Percentiles rank a stretch among this genome's conserved stretches.
phyloP scores from a whole-genome alignment of 306 rosid species.

The Datisca glomerata region DNA sequence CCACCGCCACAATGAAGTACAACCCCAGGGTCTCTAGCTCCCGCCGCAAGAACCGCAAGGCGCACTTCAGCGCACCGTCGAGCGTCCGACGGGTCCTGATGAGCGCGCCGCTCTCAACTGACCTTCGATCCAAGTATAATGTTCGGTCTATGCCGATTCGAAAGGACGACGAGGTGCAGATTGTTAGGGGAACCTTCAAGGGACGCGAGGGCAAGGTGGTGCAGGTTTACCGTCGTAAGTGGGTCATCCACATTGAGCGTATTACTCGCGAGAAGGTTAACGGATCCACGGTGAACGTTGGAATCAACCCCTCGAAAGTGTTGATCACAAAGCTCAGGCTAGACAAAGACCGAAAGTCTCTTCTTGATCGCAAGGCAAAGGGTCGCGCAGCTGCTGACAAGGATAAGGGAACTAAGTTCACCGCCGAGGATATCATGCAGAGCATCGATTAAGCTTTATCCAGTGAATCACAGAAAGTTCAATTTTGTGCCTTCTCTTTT shows the following conservation, averaged over 20 bases:
- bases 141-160: constrained; percentile 77
- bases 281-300: constrained; percentile 78
- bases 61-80: constrained; percentile 80
- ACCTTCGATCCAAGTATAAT: constrained; percentile 69
- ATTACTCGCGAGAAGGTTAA: constrained; percentile 84
- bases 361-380: constrained; percentile 81
- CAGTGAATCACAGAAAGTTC: too few relatives aligned
- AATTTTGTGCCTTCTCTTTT: too few relatives aligned
- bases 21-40: constrained; percentile 70
- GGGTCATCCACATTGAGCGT: constrained; percentile 82
- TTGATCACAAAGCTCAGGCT: constrained; percentile 58
- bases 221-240: constrained; percentile 76
- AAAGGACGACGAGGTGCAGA: constrained; percentile 80
- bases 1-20: constrained; percentile 43
- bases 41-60: constrained; percentile 84
- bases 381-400: constrained; percentile 84
- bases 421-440: constrained; percentile 78
- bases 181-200: constrained; percentile 68
- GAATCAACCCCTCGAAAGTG: constrained; percentile 59
- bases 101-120: constrained; percentile 73
- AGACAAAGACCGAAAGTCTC: constrained; percentile 68
- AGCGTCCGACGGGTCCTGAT: constrained; percentile 67
- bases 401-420: constrained; percentile 80
- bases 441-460: constrained; percentile 52
- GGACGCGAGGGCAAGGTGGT: constrained; percentile 83